Evolutionary conservation across 495 filamentous ascomycete species (phyloP).

Genomic region (Neurospora intermedia): DNA sequence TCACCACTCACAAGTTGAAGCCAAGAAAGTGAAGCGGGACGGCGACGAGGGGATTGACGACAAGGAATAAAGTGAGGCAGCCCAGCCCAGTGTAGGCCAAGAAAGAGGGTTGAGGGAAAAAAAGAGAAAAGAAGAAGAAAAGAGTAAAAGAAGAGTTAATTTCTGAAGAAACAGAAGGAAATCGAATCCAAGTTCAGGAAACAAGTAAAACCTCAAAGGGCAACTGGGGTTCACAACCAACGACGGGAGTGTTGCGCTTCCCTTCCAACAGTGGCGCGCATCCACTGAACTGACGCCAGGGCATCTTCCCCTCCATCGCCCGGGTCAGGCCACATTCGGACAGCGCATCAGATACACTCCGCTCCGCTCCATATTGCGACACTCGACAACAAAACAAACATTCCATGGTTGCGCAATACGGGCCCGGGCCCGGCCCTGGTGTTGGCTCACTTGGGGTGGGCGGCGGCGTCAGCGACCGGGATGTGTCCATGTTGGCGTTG

Average conservation of each 20-base stretch:
- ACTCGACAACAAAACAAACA: neutral
- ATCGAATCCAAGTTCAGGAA: neutral
- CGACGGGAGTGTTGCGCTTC: neutral
- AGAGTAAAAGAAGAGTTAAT: neutral
- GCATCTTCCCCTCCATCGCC: neutral
- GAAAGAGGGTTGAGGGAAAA: neutral
- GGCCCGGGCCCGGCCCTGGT: conserved; percentile 3
- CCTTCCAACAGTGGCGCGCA: neutral
- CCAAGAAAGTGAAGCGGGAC: neutral
- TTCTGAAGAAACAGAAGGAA: neutral
- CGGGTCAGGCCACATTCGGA: neutral
- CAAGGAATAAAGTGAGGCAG: neutral
- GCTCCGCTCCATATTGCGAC: conserved; percentile 1
- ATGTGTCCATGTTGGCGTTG: conserved; percentile 38
- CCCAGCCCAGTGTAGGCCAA: neutral
- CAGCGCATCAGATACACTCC: neutral
- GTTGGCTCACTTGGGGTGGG: neutral
- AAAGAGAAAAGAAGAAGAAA: neutral
- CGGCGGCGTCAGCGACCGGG: conserved; percentile 27
- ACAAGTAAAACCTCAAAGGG: neutral
- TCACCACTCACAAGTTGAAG: neutral
- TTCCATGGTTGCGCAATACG: neutral
- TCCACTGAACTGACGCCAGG: neutral
- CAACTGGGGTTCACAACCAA: neutral
- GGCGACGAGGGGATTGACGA: neutral